Conservation (phyloP, 2,329 filamentous ascomycete genomes). For the Emergomyces africanus region DNA sequence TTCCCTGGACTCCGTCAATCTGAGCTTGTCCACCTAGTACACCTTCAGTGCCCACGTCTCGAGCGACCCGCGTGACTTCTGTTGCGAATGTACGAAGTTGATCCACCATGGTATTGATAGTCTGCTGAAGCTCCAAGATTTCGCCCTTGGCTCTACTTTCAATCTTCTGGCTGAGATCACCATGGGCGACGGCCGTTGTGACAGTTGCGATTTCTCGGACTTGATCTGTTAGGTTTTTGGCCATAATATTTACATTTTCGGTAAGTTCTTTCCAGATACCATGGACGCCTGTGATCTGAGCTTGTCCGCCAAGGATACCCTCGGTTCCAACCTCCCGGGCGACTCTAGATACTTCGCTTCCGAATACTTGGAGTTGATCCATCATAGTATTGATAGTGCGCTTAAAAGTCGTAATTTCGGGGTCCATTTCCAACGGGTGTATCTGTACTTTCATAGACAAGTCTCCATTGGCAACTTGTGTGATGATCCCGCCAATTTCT, state of each 20-base stretch:
- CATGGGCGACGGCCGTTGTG: conserved; percentile 70
- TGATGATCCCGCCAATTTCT: conserved; percentile 96
- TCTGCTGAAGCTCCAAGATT: conserved; percentile 71
- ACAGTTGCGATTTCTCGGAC: conserved; percentile 77
- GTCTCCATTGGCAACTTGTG: conserved; percentile 87
- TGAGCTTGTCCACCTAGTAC: conserved; percentile 72
- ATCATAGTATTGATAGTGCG: conserved; percentile 99
- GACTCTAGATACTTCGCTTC: conserved; percentile 87
- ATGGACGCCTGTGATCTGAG: conserved; percentile 83
- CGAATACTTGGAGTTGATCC: conserved; percentile 93
- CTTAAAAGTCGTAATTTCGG: conserved; percentile 96
- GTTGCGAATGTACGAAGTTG: conserved; percentile 72
- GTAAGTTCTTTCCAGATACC: conserved; percentile 98
- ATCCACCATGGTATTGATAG: conserved; percentile 83
- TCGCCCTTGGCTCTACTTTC: conserved; percentile 68
- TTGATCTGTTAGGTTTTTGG: conserved; percentile 69
- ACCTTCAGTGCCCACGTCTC: conserved; percentile 74
- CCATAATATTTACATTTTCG: conserved; percentile 78
- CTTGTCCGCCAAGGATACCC: conserved; percentile 84
- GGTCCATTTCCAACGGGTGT: conserved; percentile 92
- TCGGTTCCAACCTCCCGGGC: conserved; percentile 94
- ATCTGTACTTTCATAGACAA: conserved; percentile 95
- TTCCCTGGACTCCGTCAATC: conserved; percentile 72
- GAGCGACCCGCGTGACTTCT: conserved; percentile 69
- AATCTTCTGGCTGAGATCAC: conserved; percentile 74